Conservation (phyloP, 108 stramenopile genomes). For the Skeletonema potamos region DNA sequence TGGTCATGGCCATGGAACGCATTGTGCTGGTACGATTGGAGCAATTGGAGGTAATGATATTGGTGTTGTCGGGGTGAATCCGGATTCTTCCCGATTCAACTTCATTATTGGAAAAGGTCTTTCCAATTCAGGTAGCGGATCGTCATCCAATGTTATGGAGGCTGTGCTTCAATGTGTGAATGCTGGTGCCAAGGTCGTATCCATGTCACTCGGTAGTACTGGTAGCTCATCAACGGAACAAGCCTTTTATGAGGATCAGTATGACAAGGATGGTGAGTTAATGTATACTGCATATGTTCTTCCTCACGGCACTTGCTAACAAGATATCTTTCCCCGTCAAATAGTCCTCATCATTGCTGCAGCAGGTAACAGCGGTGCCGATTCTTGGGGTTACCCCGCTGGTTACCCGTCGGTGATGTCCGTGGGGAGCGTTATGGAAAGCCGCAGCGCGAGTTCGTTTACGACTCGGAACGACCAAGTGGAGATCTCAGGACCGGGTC, state of each 20-base stretch:
- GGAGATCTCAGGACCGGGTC: conserved; percentile 49
- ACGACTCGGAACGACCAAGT: conserved; percentile 43
- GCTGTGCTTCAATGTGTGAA: conserved; percentile 49
- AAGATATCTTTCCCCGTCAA: no score
- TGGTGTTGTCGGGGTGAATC: conserved; percentile 15
- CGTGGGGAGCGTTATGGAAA: conserved; percentile 42
- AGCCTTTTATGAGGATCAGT: conserved; percentile 9
- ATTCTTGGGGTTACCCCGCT: conserved; percentile 47
- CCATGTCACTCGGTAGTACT: conserved; percentile 48
- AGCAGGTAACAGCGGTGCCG: conserved; percentile 56
- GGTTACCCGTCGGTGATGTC: conserved; percentile 48
- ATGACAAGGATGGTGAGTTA: conserved; percentile 29
- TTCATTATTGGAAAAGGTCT: conserved; percentile 52
- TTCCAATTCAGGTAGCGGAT: conserved; percentile 36
- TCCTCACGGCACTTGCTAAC: no score
- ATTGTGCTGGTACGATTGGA: conserved; percentile 43
- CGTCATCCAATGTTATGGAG: conserved; percentile 27
- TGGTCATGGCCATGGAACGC: conserved; percentile 48
- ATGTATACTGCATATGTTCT: no score
- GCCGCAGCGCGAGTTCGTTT: conserved; percentile 14
- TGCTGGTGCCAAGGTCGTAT: conserved; percentile 53
- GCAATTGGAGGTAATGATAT: conserved; percentile 31
- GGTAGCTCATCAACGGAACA: not conserved
- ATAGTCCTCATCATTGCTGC: conserved; percentile 56
- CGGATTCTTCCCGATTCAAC: conserved; percentile 4